Conservation (phyloP, 179 eudicot species). For the Heliamphora ciliata region DNA sequence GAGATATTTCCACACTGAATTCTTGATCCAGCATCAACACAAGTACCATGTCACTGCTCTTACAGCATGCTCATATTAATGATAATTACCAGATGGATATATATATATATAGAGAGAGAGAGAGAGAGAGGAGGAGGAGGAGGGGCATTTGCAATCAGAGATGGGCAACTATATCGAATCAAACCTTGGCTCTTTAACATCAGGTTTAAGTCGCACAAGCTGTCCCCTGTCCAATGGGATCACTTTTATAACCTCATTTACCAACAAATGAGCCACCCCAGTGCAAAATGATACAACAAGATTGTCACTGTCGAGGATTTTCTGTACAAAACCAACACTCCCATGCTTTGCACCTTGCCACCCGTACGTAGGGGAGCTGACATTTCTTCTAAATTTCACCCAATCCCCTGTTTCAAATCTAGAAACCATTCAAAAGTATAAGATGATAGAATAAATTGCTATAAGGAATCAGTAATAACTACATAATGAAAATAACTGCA, state of each 20-base stretch:
- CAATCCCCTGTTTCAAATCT: conserved; percentile 81
- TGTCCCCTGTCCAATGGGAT: conserved; percentile 93
- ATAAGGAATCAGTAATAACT: neutral
- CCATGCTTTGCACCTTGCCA: conserved; percentile 84
- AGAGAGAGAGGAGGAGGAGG: neutral
- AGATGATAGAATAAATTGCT: neutral
- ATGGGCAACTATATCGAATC: conserved; percentile 9
- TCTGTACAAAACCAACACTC: conserved; percentile 86
- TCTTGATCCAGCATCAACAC: neutral
- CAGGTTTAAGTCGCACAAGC: conserved; percentile 69
- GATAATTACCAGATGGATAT: neutral
- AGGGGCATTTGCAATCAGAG: neutral
- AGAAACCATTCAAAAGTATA: conserved; percentile 15
- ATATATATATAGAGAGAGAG: neutral
- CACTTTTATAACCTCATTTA: conserved; percentile 72
- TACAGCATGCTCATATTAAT: neutral
- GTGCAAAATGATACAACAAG: conserved; percentile 79
- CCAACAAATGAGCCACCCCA: conserved; percentile 65
- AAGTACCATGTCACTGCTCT: neutral
- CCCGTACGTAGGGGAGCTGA: conserved; percentile 57
- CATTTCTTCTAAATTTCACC: conserved; percentile 73
- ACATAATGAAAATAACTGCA: neutral
- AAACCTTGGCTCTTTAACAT: conserved; percentile 81
- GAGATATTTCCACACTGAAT: neutral
- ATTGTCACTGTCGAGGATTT: conserved; percentile 64